Evolutionary conservation across 441 rosid species (phyloP).

Genomic region (Corymbia citriodora): DNA sequence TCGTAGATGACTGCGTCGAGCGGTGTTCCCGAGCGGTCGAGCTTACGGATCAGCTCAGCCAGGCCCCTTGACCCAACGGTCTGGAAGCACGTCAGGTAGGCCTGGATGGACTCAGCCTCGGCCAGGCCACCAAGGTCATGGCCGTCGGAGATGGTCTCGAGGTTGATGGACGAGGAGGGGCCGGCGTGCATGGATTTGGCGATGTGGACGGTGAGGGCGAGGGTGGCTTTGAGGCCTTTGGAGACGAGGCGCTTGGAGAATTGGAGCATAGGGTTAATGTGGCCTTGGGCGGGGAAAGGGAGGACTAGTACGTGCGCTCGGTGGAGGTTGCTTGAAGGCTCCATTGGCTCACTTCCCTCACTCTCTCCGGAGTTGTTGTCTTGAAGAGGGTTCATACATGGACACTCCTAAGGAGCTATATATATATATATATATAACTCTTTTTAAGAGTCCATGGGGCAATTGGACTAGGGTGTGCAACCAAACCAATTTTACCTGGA

Average conservation of each 20-base stretch:
- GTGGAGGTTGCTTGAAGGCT: not conserved
- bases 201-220: not conserved
- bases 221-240: not conserved
- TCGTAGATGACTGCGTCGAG: not conserved
- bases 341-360: not conserved
- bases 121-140: not conserved
- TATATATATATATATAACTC: too few relatives aligned
- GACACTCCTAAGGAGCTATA: not conserved
- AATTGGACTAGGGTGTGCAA: too few relatives aligned
- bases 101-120: not conserved
- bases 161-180: not conserved
- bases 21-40: not conserved
- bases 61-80: not conserved
- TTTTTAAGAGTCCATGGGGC: not conserved
- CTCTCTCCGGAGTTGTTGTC: not conserved
- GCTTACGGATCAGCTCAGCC: not conserved
- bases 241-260: constrained; percentile 1
- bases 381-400: not conserved
- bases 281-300: not conserved
- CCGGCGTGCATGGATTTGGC: not conserved
- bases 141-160: not conserved
- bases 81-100: not conserved
- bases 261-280: constrained; percentile 3
- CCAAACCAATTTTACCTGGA: too few relatives aligned
- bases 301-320: not conserved